Conservation (phyloP, 139 green algal species). For the Coelastrella sp. region DNA sequence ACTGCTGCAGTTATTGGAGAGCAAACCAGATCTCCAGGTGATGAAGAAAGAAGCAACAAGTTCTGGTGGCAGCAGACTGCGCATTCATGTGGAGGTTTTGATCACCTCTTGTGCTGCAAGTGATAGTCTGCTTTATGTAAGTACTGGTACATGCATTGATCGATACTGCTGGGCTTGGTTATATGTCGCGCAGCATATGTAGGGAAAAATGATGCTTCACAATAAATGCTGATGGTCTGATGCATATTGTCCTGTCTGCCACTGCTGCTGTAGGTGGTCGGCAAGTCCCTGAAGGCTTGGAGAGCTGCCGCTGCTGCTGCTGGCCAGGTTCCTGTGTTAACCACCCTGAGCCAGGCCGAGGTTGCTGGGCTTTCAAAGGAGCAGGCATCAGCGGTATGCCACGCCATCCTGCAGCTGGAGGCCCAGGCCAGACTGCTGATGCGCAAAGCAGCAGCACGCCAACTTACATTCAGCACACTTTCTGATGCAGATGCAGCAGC, state of each 20-base stretch:
- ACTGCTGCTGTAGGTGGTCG: not conserved
- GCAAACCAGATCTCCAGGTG: constrained; percentile 23
- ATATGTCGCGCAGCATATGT: too few species aligned
- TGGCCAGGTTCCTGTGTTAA: constrained; percentile 13
- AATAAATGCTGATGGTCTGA: too few species aligned
- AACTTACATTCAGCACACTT: not conserved
- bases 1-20: constrained; percentile 36
- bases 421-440: constrained; percentile 30
- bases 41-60: not conserved
- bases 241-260: not conserved
- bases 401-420: constrained; percentile 37
- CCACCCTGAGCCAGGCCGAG: constrained; percentile 28
- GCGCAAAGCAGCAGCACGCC: not conserved
- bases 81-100: too few species aligned
- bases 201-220: too few species aligned
- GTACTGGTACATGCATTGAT: too few species aligned
- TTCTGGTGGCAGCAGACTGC: not conserved
- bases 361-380: not conserved
- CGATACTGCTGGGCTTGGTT: too few species aligned
- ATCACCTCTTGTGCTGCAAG: too few species aligned
- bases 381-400: not conserved
- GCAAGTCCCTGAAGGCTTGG: constrained; percentile 31
- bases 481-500: constrained; percentile 3
- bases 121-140: too few species aligned
- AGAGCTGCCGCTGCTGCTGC: constrained; percentile 20